Evolutionary conservation across 768 basidiomycete genomes (phyloP).

Genomic region (Lentinula guzmanii): DNA sequence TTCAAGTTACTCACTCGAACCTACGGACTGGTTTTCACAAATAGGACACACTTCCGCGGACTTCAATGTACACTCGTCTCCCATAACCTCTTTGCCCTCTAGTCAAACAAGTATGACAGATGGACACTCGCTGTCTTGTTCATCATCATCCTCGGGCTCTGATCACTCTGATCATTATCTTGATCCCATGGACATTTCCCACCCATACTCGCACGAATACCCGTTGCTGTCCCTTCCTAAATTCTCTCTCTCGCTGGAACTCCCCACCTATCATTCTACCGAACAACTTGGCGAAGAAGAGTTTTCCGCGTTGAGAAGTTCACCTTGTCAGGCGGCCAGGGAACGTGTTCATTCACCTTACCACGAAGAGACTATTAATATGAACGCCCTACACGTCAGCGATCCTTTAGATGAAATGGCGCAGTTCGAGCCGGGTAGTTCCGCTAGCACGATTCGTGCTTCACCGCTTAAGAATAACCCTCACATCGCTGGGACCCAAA

Average conservation of each 20-base stretch:
- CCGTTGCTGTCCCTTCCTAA: background rate
- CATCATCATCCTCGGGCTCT: background rate
- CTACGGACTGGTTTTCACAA: background rate
- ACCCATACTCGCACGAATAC: background rate
- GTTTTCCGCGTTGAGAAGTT: background rate
- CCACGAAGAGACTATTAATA: background rate
- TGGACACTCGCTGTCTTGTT: background rate
- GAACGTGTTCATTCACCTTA: background rate
- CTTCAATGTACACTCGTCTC: background rate
- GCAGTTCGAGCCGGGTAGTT: conserved; percentile 27
- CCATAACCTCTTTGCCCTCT: background rate
- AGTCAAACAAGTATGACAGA: background rate
- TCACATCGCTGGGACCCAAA: background rate
- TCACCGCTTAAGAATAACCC: background rate
- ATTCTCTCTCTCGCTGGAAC: background rate
- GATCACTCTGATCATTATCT: background rate
- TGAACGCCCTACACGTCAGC: background rate
- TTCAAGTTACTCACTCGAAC: background rate
- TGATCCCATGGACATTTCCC: background rate
- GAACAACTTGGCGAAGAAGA: background rate
- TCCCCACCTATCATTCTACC: background rate
- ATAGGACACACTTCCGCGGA: background rate
- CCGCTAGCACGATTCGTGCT: conserved; percentile 22
- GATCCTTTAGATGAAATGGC: background rate
- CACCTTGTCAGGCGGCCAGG: background rate